Conservation (phyloP, 371 early-diverging fungal species). For the Mucor velutinosus region DNA sequence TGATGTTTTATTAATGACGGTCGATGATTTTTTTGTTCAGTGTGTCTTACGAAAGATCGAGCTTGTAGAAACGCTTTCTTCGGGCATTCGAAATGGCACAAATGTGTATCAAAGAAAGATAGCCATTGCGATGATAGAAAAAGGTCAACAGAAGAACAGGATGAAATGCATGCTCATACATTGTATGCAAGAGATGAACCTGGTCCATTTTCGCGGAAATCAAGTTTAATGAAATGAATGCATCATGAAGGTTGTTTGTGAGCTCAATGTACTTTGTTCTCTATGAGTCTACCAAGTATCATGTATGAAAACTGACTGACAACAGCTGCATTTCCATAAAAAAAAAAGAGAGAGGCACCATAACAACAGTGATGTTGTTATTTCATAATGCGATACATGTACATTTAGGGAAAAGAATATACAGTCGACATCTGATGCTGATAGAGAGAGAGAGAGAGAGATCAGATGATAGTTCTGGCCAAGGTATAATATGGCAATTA, state of each 20-base stretch:
- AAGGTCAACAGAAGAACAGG: not conserved
- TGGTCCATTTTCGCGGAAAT: not conserved
- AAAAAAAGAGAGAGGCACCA: not conserved
- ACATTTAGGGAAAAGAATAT: not conserved
- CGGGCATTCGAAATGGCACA: not conserved
- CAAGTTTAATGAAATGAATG: not conserved
- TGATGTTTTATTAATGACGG: not conserved
- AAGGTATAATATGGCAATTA: not conserved
- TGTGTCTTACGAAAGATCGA: not conserved
- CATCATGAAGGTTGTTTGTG: not conserved
- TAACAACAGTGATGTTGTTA: not conserved
- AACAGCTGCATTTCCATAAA: not conserved
- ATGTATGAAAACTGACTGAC: not conserved
- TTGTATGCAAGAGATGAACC: not conserved
- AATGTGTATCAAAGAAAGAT: not conserved
- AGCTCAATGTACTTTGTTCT: not conserved
- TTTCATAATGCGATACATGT: not conserved
- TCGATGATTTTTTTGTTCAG: not conserved
- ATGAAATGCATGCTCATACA: not conserved
- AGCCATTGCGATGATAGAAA: too few species aligned
- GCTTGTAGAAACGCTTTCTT: not conserved
- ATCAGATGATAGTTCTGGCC: not conserved
- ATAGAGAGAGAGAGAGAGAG: not conserved
- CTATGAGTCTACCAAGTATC: not conserved
- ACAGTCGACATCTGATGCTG: slow-evolving; percentile 1